Evolutionary conservation across 805 yeast genomes (phyloP), one percentile per base, ranked within the genome.

Genomic region (Yueomyces sinensis): DNA sequence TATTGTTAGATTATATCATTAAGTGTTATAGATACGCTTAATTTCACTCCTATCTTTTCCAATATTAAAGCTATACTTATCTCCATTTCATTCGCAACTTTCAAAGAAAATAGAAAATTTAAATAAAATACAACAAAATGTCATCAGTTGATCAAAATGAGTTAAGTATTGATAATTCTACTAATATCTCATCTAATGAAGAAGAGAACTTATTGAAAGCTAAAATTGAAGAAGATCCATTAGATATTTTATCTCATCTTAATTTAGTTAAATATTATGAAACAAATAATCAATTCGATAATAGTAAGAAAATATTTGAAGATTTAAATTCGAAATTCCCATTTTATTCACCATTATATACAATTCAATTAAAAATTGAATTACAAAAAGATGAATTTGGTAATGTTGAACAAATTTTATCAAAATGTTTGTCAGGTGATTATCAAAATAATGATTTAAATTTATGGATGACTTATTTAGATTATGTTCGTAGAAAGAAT

Each of bases 381-480:
- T 53, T 77, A 38, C 67, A 65, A 32, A 63, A 78, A 42, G 78
- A 76, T 33, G 87, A 82, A 42, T 74, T 73, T 48, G 65, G 69
- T 25, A 62, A 60, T 33, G 91, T 76, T 14, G 93, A 82, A 48
- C 62, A 64, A 31, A 54, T 83, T 16, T 79, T 84, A 45, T 64
- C 72, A 6, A 63, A 76, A 34, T 73, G 83, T 48, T 64, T 87
- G 30, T 67, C 76, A 14, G 56, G 54, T 9, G 48, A 49, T 17
- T 33, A 33, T 13, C 51, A 46, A 30, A 55, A 52, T 15, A 72
- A 70, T 34, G 74, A 79, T 44, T 75, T 84, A 19, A 68, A 70
- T 17, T 57, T 89, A 18, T 89, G 94, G 78, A 65, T 74, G 36
- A 59, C 70, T n/a, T 89, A 89, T 54, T 68, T 91, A 20, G 71